phyloP scores from a whole-genome alignment of 208 protist genomes.

The Leishmania martiniquensis region DNA sequence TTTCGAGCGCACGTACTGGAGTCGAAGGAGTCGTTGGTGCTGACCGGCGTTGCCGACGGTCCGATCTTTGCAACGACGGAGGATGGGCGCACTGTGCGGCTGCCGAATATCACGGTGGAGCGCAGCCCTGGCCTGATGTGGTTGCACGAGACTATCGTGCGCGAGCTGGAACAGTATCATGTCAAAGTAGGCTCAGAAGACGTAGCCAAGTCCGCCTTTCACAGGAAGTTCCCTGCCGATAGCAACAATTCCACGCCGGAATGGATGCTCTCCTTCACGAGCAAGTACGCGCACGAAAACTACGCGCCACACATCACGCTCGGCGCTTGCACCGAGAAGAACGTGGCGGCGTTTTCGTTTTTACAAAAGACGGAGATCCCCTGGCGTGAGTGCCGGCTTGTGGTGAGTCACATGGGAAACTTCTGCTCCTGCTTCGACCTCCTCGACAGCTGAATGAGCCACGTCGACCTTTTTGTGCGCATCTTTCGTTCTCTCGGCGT shows the following conservation, averaged over 20 bases:
- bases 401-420: conserved; percentile 83
- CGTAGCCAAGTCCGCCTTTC: conserved; percentile 63
- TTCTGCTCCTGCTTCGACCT: conserved; percentile 82
- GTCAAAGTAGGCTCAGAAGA: conserved; percentile 53
- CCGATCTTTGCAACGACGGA: conserved; percentile 46
- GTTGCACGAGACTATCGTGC: conserved; percentile 61
- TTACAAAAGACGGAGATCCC: conserved; percentile 62
- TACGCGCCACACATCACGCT: conserved; percentile 80
- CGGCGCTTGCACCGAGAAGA: conserved; percentile 52
- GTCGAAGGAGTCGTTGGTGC: conserved; percentile 40
- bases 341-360: conserved; percentile 38
- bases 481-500: not conserved
- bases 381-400: conserved; percentile 67
- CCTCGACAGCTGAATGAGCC: conserved; percentile 28
- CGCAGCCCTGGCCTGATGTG: conserved; percentile 39
- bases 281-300: conserved; percentile 42
- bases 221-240: conserved; percentile 64
- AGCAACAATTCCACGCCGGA: conserved; percentile 33
- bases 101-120: conserved; percentile 64
- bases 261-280: conserved; percentile 62
- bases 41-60: conserved; percentile 45
- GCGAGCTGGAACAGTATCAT: conserved; percentile 46
- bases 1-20: conserved; percentile 33
- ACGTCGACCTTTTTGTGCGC: not conserved
- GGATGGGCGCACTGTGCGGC: conserved; percentile 41